Percentiles rank a stretch among this genome's conserved stretches.
Conservation (phyloP, 208 protist genomes). For the Herpetomonas samuelpessoai region DNA sequence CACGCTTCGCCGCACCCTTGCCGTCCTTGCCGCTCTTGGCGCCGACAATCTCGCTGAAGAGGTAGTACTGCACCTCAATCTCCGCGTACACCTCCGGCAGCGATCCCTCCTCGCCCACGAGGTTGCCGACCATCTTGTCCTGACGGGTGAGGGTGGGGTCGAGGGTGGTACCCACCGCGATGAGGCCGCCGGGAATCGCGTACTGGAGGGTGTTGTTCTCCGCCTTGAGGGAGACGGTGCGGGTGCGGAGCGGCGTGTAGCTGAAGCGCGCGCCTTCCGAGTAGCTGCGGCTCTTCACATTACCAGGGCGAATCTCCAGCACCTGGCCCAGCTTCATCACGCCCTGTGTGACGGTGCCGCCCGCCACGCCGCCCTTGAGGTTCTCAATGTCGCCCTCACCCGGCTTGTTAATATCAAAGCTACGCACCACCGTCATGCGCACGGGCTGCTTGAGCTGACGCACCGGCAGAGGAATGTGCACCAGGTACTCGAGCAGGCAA, state of each 20-base stretch:
- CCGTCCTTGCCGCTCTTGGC: conserved; percentile 56
- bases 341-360: conserved; percentile 98
- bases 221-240: conserved; percentile 94
- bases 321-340: conserved; percentile 97
- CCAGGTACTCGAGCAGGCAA: conserved; percentile 97
- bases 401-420: conserved; percentile 99
- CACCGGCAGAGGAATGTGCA: conserved; percentile 97
- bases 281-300: conserved; percentile 73
- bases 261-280: conserved; percentile 85
- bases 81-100: conserved; percentile 98
- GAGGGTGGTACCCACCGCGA: conserved; percentile 99
- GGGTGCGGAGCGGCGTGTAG: conserved; percentile 96
- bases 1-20: conserved; percentile 63
- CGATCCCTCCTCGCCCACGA: conserved; percentile 76
- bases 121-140: conserved; percentile 98
- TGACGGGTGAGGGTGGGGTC: conserved; percentile 99
- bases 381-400: conserved; percentile 94
- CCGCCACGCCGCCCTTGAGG: conserved; percentile 97
- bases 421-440: conserved; percentile 99
- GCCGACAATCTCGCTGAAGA: conserved; percentile 96
- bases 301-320: conserved; percentile 99
- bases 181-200: conserved; percentile 99
- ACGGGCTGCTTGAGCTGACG: conserved; percentile 94
- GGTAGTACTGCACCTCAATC: conserved; percentile 98
- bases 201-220: conserved; percentile 99